A percentile compares a stretch with the other conserved stretches of the same genome.
Conservation (phyloP, 805 yeast species). For the Millerozyma acaciae region DNA sequence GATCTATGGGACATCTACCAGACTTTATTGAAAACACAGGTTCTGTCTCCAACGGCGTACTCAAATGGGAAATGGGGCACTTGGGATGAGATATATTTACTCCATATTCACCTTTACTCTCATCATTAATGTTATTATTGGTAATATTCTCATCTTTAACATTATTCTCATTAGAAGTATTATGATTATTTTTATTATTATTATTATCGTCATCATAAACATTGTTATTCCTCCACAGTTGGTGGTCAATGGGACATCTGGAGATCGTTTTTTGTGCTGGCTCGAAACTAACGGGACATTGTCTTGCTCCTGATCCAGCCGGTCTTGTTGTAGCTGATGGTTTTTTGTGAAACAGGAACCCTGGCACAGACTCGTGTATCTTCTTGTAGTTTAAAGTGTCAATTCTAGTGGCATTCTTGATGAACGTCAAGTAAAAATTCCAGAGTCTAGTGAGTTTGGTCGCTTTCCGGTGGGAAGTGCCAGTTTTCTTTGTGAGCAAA, state of each 20-base stretch:
- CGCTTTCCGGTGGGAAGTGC: no score
- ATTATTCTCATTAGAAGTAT: constrained; percentile 3
- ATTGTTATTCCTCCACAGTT: no score
- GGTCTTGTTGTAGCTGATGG: no score
- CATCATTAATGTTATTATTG: constrained; percentile 1
- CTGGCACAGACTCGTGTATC: constrained; percentile 29
- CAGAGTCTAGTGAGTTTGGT: no score
- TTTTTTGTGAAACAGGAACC: no score
- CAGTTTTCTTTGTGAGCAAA: no score
- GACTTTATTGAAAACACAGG: neutral
- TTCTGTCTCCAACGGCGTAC: constrained; percentile 17
- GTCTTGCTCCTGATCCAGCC: constrained; percentile 1
- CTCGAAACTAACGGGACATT: constrained; percentile 10
- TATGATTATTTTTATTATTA: no score
- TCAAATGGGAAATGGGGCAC: constrained; percentile 24
- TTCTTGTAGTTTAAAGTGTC: constrained; percentile 28
- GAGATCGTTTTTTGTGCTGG: no score
- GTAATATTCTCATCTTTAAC: constrained; percentile 4
- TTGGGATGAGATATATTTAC: no score
- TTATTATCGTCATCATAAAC: no score
- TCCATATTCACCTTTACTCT: no score
- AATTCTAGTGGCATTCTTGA: constrained; percentile 26
- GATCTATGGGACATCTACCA: constrained; percentile 6
- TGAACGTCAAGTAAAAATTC: constrained; percentile 37
- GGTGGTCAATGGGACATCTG: no score